Evolutionary conservation across 805 yeast species (phyloP), one percentile per base, ranked within the genome.

Genomic region (Yamadazyma endophytica): DNA sequence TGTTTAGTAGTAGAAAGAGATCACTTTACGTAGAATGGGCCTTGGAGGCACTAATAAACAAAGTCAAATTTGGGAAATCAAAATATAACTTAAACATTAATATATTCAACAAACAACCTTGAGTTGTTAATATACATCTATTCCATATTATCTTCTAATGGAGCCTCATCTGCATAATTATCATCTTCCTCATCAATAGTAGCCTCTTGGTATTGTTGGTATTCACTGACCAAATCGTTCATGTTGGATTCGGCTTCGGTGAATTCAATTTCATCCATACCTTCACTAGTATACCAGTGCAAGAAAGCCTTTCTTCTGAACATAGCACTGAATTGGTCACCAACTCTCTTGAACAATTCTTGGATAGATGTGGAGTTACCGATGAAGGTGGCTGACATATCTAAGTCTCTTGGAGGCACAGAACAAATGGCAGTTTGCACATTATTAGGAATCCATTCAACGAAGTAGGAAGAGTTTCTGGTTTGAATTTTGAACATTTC

Each of bases 181-280:
- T 77, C 63, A 46, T 77, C 82, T 50, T 81, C 88, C 42, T 82
- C 95, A 36, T 82, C 84, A 35, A 75, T 72, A 36, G 78, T 74
- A 32, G 82, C 85, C 45, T 82, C 90, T 71, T 87, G 95, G 68
- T 87, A 85, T 66, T 88, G 96, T 67, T 85, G 92, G 58, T 88
- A 66, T 64, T 88, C 96, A 53, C 80, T 76, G 35, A 87, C 88
- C 54, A 88, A 71, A 63, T 88, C 96, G 47, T 75, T 76, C 88
- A 88, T 78, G 58, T 88, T 84, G 33, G 90, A 79, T 66, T 86
- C 94, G 32, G 96, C 96, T 68, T 88, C 96, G 36, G 87, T 77
- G 62, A 88, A 88, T 67, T 88, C 96, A 71, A 80, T 73, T 66
- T 82, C 94, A 54, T 88, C 96, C 96, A 88, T 88, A 68, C 96